Percentiles rank a stretch among this genome's conserved stretches.
These are phyloP conservation scores for Sclerotinia spermophila DNA, from an alignment of 2,329 filamentous ascomycete species.

Conservation along the genomic window DNA sequence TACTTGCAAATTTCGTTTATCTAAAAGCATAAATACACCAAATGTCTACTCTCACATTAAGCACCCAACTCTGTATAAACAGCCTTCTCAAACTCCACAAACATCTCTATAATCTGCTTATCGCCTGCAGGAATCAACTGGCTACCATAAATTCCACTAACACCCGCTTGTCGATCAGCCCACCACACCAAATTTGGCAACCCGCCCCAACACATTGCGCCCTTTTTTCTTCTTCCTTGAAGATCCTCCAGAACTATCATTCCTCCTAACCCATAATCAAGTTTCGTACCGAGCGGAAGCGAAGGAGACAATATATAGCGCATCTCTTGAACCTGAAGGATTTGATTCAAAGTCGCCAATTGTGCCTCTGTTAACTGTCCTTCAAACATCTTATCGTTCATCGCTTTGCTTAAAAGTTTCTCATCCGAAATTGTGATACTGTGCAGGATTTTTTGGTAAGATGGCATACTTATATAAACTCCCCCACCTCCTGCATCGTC, in stretches of 20 bases:
- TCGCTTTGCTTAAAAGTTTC: constrained; percentile 12
- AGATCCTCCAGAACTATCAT: constrained; percentile 13
- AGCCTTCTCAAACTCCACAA: constrained; percentile 40
- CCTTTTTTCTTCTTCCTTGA: constrained; percentile 9
- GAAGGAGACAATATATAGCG: background rate
- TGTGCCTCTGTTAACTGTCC: constrained; percentile 14
- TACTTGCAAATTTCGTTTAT: background rate
- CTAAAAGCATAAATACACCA: background rate
- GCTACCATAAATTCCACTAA: constrained; percentile 43
- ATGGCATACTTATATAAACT: background rate
- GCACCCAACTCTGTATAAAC: constrained; percentile 37
- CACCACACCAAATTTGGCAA: constrained; percentile 47
- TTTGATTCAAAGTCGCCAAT: background rate
- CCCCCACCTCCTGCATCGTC: constrained; percentile 20
- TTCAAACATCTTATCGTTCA: constrained; percentile 20
- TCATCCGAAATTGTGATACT: constrained; percentile 20
- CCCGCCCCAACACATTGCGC: constrained; percentile 41
- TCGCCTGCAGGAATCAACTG: constrained; percentile 45
- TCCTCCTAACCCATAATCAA: constrained; percentile 14
- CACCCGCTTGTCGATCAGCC: constrained; percentile 40
- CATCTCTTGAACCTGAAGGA: background rate
- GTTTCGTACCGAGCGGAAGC: background rate
- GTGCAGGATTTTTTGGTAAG: constrained; percentile 21
- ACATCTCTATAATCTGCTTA: constrained; percentile 36
- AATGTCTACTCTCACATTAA: background rate